A percentile compares a stretch with the other conserved stretches of the same genome.
Conservation (phyloP, 1,139 yeast genomes). For the Lodderomyces orthopsilosis region DNA sequence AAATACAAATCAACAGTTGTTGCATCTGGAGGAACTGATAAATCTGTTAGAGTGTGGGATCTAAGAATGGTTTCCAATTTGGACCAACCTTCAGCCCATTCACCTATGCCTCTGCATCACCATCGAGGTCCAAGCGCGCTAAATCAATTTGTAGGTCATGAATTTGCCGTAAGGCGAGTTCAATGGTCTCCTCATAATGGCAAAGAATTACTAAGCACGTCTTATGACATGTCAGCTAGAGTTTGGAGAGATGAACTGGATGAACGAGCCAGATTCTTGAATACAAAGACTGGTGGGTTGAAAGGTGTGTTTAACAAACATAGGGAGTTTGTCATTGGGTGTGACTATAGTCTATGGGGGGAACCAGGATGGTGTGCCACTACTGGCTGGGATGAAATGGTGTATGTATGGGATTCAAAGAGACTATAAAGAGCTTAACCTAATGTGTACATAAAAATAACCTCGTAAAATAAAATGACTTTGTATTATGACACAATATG, state of each 20-base stretch:
- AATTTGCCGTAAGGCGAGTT: conserved; percentile 78
- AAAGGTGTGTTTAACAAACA: conserved; percentile 65
- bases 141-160: conserved; percentile 83
- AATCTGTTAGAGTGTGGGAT: conserved; percentile 83
- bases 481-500: neutral
- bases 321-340: conserved; percentile 88
- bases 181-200: conserved; percentile 88
- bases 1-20: conserved; percentile 76
- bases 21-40: conserved; percentile 90
- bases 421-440: conserved; percentile 19
- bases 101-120: conserved; percentile 43
- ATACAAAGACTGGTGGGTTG: conserved; percentile 37
- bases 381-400: conserved; percentile 96
- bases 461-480: neutral
- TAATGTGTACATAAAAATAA: neutral
- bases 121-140: conserved; percentile 64
- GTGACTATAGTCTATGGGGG: conserved; percentile 97
- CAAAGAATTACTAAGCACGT: conserved; percentile 66
- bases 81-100: conserved; percentile 37
- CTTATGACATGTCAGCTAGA: conserved; percentile 90
- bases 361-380: conserved; percentile 94
- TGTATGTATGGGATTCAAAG: conserved; percentile 81
- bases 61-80: conserved; percentile 58
- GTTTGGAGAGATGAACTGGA: conserved; percentile 78
- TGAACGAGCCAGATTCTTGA: conserved; percentile 47